Base-by-base conservation (phyloP, 106 monocot species). In the Dioscorea zingiberensis region DNA sequence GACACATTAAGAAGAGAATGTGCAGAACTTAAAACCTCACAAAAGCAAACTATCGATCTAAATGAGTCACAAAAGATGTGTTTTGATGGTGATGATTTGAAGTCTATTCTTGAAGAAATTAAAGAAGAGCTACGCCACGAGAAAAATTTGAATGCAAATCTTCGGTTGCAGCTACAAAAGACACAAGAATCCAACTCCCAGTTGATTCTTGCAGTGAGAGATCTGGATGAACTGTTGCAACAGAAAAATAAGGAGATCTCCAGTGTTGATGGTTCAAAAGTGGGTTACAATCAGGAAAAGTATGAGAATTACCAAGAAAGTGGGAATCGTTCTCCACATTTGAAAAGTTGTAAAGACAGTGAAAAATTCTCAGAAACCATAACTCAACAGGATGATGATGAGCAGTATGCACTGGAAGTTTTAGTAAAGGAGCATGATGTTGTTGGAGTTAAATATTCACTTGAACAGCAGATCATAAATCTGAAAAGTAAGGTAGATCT, bases 181-280 rank as follows among this genome's bases (percentile, higher is more conserved):
- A 82, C 79, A 30, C 81, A 89, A 51, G 97, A 98, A 71, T 76
- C 97, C 1, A 89, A 98, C 55, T 64, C 83, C 12, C 89, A 98
- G 73, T 62, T 97, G 76, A 72, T 97, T 73, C 81, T 86, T 64
- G 92, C 85, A 46, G 81, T 92, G 48, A 88, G 73, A 73, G 97
- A 97, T 76, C 69, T 98, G 51, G 92, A 98, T 66, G 89, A 98
- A 65, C 63, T 98, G 45, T 64, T 98, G 55, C 86, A 98, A 30
- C 79, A 76, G 70, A 93, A 71, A 76, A 81, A 73, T 56, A 71
- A 29, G 45, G 84, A 84, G 30, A 45, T 48, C 38, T 19, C 68
- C 13, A 70, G 75, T 60, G 24, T 27, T 21, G 47, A 62, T 11
- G 57, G 47, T 69, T 51, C 27, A 47, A 12, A 22, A 63, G 13